Base-by-base conservation (phyloP, 306 rosid genomes). In the cucumber (Cucumis sativus) region DNA sequence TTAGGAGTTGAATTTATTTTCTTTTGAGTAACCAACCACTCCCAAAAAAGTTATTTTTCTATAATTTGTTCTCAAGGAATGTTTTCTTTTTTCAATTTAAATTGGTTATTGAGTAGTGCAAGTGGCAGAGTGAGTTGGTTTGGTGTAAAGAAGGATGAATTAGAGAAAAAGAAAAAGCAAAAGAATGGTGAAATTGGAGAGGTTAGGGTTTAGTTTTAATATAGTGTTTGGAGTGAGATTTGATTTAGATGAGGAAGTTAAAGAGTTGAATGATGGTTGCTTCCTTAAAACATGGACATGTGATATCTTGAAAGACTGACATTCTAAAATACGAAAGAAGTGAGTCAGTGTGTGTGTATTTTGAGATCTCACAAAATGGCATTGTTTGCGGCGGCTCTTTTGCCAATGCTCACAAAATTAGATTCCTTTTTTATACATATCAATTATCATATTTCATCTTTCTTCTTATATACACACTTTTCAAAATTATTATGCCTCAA, bases 281-380 rank as follows among this genome's bases (percentile, higher is more conserved):
- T 21, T 87, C 89, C 93, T 83, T 84, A 80, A 88, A 87, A 88
- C 91, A 83, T 80, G 88, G 83, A 79, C 96, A 87, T 84, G 90
- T 86, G 96, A 88, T 33, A 33, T 79, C 85, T 76, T 61, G 79
- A 64, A 43, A 79, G 81, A 77, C 83, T 79, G 33, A 60, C 83
- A 82, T 86, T 81, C 81, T 85, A 84, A 83, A 79, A 80, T 61
- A 81, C 82, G 59, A 60, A 39, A 67, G 78, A 59, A 43, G 18
- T 73, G 60, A 59, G 64, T 79, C n/a, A 56, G 23, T 47, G 25
- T 41, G 21, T 41, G 17, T 56, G n/a, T 25, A 70, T 18, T 18
- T 55, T 65, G 80, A 77, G 82, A 80, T 82, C 87, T 68, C 74
- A 78, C 80, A 73, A 52, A 62, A 76, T 78, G 75, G 86, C 86